Evolutionary conservation across 208 protist genomes (phyloP).

Genomic region (Phytomonas sp.): DNA sequence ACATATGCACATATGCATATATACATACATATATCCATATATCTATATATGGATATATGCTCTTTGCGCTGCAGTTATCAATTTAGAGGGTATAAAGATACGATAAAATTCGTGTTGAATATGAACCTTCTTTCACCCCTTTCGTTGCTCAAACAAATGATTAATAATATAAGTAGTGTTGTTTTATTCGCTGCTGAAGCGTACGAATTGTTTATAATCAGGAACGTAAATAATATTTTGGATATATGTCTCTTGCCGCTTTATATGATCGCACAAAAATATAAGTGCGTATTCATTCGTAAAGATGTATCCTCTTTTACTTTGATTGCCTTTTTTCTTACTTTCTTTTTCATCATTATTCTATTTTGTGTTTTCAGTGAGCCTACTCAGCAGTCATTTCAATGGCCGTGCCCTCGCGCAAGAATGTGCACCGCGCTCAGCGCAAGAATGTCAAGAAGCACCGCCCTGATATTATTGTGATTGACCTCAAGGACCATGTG

Average conservation of each 20-base stretch:
- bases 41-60: not conserved
- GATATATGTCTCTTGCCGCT: not conserved
- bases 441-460: conserved; percentile 76
- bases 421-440: conserved; percentile 41
- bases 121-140: not conserved
- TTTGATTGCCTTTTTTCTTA: conserved; percentile 1
- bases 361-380: conserved; percentile 11
- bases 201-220: not conserved
- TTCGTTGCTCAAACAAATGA: not conserved
- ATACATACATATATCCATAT: not conserved
- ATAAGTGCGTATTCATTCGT: not conserved
- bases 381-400: not conserved
- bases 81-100: not conserved
- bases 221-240: not conserved
- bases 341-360: not conserved
- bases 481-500: conserved; percentile 97
- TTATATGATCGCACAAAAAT: not conserved
- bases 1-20: conserved; percentile 1
- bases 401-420: conserved; percentile 69
- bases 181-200: not conserved
- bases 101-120: not conserved
- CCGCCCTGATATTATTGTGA: conserved; percentile 88
- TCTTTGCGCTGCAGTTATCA: conserved; percentile 13
- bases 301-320: not conserved
- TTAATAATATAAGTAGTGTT: not conserved